Evolutionary conservation across 768 basidiomycete species (phyloP), one percentile per base, ranked within the genome.

Genomic region (Trametes punicea): DNA sequence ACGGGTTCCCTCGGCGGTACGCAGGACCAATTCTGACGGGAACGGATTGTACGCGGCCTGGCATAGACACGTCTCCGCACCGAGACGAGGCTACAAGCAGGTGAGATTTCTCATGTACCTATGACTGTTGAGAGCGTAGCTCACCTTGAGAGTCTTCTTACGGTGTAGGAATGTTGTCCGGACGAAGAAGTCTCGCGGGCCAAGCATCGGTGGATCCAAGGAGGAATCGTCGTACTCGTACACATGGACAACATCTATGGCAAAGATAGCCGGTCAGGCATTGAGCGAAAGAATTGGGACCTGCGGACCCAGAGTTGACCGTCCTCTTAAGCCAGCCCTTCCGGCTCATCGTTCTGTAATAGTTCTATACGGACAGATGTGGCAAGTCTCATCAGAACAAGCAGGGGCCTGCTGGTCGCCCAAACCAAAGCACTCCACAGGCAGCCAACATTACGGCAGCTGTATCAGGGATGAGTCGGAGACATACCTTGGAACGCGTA

Each of bases 161-260:
- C 30, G 20, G 20, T 20, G 46, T 2, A 13, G 21, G 6, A 59
- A 36, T 10, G 38, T 41, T 6, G 46, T 42, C 26, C 63, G 36
- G 6, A 55, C 42, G 41, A 58, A 65, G 16, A 60, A 48, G 18
- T 57, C 46, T 6, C 18, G 26, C 4, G 58, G 53, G 13, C 38
- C 39, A 6, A 65, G 34, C 15, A 36, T 21, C 1, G 57, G 62
- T 23, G 59, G 60, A 26, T 63, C 58, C 9, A 65, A 46, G 13
- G 48, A 52, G 2, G 16, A 9, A n/a, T 65, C 64, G 27, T 57
- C 45, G 25, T 59, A 65, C 23, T 61, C 57, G 29, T 63, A 42
- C 11, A 63, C 50, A 42, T 57, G 20, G 1, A 38, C 49, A 1
- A 55, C 57, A 2, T n/a, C 62, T 63, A 36, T 34, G 13, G 30